phyloP scores from a whole-genome alignment of 345 rosid genomes.

The Syzygium grande region DNA sequence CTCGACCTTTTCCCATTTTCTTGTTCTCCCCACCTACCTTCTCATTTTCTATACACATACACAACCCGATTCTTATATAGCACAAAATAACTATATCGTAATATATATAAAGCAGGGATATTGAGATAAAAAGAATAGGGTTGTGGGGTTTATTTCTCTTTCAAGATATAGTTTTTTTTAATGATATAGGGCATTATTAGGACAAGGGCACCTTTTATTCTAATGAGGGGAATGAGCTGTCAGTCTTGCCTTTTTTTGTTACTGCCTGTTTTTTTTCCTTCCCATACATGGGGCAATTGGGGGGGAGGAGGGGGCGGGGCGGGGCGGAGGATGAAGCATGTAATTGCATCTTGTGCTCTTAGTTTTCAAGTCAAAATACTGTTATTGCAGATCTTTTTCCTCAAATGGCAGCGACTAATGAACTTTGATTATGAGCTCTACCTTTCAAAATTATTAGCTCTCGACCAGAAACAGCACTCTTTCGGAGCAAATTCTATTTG shows the following conservation, averaged over 20 bases:
- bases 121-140: constrained; percentile 1
- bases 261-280: neutral
- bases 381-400: neutral
- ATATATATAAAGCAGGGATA: neutral
- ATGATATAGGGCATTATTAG: neutral
- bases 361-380: neutral
- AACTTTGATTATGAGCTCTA: neutral
- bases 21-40: constrained; percentile 29
- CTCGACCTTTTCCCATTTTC: constrained; percentile 20
- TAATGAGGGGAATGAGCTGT: constrained; percentile 34
- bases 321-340: neutral
- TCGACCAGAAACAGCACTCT: neutral
- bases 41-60: neutral
- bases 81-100: neutral
- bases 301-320: too few species aligned
- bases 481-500: neutral
- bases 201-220: constrained; percentile 12
- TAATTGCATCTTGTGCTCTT: neutral
- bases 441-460: neutral
- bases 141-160: constrained; percentile 6
- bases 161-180: neutral
- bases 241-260: neutral
- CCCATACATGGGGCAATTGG: neutral
- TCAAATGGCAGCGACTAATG: neutral
- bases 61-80: neutral